Base-by-base conservation (phyloP, 2,329 filamentous ascomycete genomes). In the Curvularia spicifera region DNA sequence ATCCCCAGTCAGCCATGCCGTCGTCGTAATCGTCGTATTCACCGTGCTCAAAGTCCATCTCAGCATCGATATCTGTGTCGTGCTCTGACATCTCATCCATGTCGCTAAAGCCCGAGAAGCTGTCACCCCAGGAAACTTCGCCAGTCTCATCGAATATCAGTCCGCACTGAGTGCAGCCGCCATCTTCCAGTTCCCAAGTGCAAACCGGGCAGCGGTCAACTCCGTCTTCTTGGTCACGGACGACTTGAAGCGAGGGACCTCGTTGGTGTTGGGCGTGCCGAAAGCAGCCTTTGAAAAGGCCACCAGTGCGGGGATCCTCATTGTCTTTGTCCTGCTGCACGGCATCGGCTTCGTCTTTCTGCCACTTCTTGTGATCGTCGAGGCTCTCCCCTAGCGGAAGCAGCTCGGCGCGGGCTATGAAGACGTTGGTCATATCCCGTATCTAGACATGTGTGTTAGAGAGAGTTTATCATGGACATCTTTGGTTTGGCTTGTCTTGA, bases 211-310 rank as follows among this genome's bases (percentile, higher is more conserved):
- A 91, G 63, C 87, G 82, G 53, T 84, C 77, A 18, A 89, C 82
- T 33, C 84, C 83, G 70, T 90, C 87, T 68, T 82, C 81, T 33
- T 82, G 76, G 64, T 89, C 87, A 46, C 80, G 77, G 35, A 87
- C 77, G 12, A 84, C 66, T 65, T 76, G 57, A 37, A 78, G 57
- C n/a, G 70, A 60, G 51, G 71, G 63, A 28, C 67, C 60, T 48
- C 59, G 53, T 57, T 58, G 55, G 28, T 61, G 66, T 13, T 57
- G 65, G 13, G 65, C 55, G 44, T 68, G 66, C 46, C 77, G 80
- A 72, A 88, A 89, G 57, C 79, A 80, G 24, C 87, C 88, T 60
- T 85, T 84, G 76, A 90, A 91, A 5, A 90, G 75, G 3, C 88
- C 88, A 20, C 83, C 84, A 26, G 75, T 79, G 43, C 71, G 73